phyloP scores from a whole-genome alignment of 331 rosid species.

The Saraca asoca region DNA sequence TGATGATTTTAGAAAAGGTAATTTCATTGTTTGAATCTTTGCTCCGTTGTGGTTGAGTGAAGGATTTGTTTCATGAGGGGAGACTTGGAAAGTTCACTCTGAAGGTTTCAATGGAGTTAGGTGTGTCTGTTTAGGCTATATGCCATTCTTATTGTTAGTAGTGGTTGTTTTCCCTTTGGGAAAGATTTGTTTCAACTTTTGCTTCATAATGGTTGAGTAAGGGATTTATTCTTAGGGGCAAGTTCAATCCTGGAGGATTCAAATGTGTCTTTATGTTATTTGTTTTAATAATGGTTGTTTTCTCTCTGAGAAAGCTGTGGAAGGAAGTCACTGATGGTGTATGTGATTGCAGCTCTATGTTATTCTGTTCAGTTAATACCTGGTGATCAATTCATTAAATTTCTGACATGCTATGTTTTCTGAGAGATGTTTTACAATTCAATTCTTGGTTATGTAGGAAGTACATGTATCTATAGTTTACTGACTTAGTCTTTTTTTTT shows the following conservation, averaged over 20 bases:
- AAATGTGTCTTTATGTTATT: too few relatives aligned
- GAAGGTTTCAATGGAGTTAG: background rate
- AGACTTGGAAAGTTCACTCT: conserved; percentile 3
- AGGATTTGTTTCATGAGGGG: conserved; percentile 12
- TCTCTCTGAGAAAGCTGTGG: conserved; percentile 15
- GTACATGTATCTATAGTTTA: conserved; percentile 28
- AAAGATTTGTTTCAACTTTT: background rate
- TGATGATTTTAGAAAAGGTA: too few relatives aligned
- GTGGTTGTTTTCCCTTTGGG: conserved; percentile 14
- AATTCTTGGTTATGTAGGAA: conserved; percentile 20
- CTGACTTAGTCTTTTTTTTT: conserved; percentile 25
- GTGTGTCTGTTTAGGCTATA: conserved; percentile 18
- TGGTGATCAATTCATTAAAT: conserved; percentile 20
- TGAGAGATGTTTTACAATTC: conserved; percentile 8
- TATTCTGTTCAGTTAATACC: background rate
- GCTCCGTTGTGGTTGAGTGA: background rate
- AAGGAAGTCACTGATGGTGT: background rate
- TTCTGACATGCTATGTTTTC: conserved; percentile 15
- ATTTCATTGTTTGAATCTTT: background rate
- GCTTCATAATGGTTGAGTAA: too few relatives aligned
- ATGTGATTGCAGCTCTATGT: conserved; percentile 19
- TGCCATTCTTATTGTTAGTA: conserved; percentile 21
- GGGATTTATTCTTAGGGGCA: too few relatives aligned
- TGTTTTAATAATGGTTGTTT: conserved; percentile 1
- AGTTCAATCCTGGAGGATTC: too few relatives aligned